Conservation (phyloP, 129 eudicot genomes). For the Flaveria ramosissima region DNA sequence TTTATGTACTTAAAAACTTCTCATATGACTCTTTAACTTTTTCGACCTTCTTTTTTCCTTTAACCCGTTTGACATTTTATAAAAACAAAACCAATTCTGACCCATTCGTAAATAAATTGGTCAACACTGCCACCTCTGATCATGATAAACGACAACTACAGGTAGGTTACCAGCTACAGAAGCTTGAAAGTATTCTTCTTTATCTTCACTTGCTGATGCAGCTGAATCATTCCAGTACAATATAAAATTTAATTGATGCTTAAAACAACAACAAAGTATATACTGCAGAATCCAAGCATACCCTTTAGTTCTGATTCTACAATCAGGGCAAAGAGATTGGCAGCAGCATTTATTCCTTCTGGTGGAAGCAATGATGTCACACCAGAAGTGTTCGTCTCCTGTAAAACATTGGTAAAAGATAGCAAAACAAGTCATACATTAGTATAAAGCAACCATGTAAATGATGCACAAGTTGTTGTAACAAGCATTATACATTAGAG, state of each 20-base stretch:
- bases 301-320: conserved; percentile 91
- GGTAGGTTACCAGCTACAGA: conserved; percentile 62
- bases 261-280: conserved; percentile 10
- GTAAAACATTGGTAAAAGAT: conserved; percentile 26
- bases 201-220: conserved; percentile 83
- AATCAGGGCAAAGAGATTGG: conserved; percentile 75
- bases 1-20: neutral
- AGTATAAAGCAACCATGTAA: conserved; percentile 21
- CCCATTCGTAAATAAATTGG: conserved; percentile 8
- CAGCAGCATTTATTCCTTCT: conserved; percentile 80
- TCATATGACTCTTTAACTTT: neutral
- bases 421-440: conserved; percentile 21
- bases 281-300: conserved; percentile 32
- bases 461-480: conserved; percentile 20
- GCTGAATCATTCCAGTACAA: conserved; percentile 42
- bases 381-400: conserved; percentile 58
- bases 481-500: neutral
- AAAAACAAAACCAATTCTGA: neutral
- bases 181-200: conserved; percentile 76
- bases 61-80: neutral
- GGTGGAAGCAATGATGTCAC: conserved; percentile 60
- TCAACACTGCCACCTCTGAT: conserved; percentile 19
- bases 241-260: conserved; percentile 10
- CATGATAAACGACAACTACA: conserved; percentile 13
- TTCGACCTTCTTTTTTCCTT: neutral